Conservation (phyloP, 2,329 filamentous ascomycete species). For the Cladophialophora chaetospira region DNA sequence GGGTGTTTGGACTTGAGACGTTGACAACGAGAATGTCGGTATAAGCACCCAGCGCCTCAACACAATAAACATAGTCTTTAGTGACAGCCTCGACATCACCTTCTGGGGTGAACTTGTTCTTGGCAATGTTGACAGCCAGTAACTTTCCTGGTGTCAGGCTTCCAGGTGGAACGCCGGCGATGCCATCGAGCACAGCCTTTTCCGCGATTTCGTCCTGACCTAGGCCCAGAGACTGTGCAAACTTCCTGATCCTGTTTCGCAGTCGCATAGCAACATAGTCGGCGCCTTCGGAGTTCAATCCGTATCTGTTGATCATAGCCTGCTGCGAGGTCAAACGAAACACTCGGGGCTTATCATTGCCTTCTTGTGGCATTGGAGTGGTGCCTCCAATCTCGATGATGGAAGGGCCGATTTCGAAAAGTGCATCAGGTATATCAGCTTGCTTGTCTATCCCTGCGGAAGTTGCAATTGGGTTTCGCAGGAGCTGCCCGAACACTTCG, state of each 20-base stretch:
- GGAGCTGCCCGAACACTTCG: slow-evolving; percentile 72
- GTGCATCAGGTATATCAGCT: slow-evolving; percentile 79
- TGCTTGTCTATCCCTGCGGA: slow-evolving; percentile 97
- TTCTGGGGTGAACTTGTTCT: slow-evolving; percentile 92
- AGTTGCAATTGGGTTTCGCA: slow-evolving; percentile 88
- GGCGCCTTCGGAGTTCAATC: slow-evolving; percentile 87
- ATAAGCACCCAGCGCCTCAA: slow-evolving; percentile 77
- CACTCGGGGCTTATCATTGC: slow-evolving; percentile 84
- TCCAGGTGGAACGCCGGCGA: slow-evolving; percentile 76
- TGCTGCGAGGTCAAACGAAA: slow-evolving; percentile 83
- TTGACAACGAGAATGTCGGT: slow-evolving; percentile 98
- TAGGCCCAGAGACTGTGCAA: slow-evolving; percentile 70
- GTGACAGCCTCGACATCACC: slow-evolving; percentile 78
- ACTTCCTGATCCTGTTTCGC: slow-evolving; percentile 74
- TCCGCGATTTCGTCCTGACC: slow-evolving; percentile 65
- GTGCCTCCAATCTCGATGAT: slow-evolving; percentile 91
- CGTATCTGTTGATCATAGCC: slow-evolving; percentile 92
- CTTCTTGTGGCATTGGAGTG: slow-evolving; percentile 82
- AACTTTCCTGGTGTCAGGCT: slow-evolving; percentile 74
- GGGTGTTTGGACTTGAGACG: slow-evolving; percentile 94
- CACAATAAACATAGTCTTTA: slow-evolving; percentile 83
- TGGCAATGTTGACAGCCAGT: slow-evolving; percentile 89
- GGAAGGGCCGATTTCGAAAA: slow-evolving; percentile 81
- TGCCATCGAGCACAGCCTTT: slow-evolving; percentile 72
- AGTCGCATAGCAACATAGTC: slow-evolving; percentile 81